A percentile compares a stretch with the other conserved stretches of the same genome.
Conservation (phyloP, 106 monocot species). For the Xerophyta viscosa region DNA sequence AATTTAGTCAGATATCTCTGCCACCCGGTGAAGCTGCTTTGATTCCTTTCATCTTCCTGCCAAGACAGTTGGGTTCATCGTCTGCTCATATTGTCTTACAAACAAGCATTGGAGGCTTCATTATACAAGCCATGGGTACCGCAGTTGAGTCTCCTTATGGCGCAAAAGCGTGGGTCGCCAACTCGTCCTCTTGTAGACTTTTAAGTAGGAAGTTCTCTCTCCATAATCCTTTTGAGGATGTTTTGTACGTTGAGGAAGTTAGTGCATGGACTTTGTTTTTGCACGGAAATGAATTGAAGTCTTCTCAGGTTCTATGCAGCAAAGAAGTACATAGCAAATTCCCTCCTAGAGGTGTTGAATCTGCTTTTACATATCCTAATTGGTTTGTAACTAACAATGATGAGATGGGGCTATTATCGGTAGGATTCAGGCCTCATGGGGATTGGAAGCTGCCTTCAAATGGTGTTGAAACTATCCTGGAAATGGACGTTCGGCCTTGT, state of each 20-base stretch:
- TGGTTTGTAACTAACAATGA: conserved; percentile 13
- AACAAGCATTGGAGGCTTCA: conserved; percentile 78
- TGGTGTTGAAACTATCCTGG: conserved; percentile 26
- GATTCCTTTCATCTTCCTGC: conserved; percentile 65
- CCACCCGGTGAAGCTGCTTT: conserved; percentile 45
- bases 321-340: conserved; percentile 10
- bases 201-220: conserved; percentile 43
- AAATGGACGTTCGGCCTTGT: conserved; percentile 29
- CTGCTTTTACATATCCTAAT: conserved; percentile 4
- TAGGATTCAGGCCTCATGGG: conserved; percentile 36
- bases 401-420: conserved; percentile 12
- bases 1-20: conserved; percentile 31
- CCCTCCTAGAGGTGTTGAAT: background rate
- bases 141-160: conserved; percentile 46
- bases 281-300: conserved; percentile 17
- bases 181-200: conserved; percentile 15
- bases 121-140: conserved; percentile 55
- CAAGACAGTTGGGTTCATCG: conserved; percentile 47
- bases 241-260: conserved; percentile 56
- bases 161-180: conserved; percentile 31
- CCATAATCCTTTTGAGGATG: conserved; percentile 56
- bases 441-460: conserved; percentile 46
- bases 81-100: conserved; percentile 78
- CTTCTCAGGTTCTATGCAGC: conserved; percentile 33
- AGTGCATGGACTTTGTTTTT: conserved; percentile 38